A percentile compares a stretch with the other conserved stretches of the same genome.
Evolutionary conservation across 148 eudicot species (phyloP).

Genomic region (Nyssa sinensis): DNA sequence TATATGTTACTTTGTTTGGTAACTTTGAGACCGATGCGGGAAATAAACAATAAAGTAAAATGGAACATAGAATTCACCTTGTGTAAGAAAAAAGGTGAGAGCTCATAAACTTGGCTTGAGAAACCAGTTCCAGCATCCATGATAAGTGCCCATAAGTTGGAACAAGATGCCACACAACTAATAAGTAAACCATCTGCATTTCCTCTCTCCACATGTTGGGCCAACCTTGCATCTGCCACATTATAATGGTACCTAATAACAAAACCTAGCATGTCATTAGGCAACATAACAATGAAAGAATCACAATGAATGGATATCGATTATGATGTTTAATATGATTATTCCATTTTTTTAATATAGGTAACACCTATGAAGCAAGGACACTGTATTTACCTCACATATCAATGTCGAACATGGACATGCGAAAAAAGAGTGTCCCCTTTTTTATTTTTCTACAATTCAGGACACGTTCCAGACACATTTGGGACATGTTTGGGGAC

Average conservation of each 20-base stretch:
- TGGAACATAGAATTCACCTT: conserved; percentile 48
- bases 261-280: neutral
- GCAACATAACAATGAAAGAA: neutral
- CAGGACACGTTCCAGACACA: too few relatives aligned
- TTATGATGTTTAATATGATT: neutral
- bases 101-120: conserved; percentile 67
- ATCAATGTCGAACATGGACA: too few relatives aligned
- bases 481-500: too few relatives aligned
- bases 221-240: conserved; percentile 81
- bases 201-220: conserved; percentile 85
- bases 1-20: neutral
- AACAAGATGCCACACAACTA: conserved; percentile 77
- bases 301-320: too few relatives aligned
- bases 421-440: too few relatives aligned
- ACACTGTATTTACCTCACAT: too few relatives aligned
- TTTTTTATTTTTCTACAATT: too few relatives aligned
- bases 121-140: conserved; percentile 95
- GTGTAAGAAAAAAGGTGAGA: conserved; percentile 73
- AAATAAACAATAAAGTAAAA: neutral
- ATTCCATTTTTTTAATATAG: too few relatives aligned
- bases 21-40: neutral
- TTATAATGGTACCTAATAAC: conserved; percentile 75
- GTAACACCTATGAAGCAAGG: too few relatives aligned
- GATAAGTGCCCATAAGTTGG: conserved; percentile 83
- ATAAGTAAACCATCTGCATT: conserved; percentile 72